Percentiles rank a stretch among this genome's conserved stretches.
Evolutionary conservation across 2,329 filamentous ascomycete species (phyloP).

Genomic region (Claviceps sorghi): DNA sequence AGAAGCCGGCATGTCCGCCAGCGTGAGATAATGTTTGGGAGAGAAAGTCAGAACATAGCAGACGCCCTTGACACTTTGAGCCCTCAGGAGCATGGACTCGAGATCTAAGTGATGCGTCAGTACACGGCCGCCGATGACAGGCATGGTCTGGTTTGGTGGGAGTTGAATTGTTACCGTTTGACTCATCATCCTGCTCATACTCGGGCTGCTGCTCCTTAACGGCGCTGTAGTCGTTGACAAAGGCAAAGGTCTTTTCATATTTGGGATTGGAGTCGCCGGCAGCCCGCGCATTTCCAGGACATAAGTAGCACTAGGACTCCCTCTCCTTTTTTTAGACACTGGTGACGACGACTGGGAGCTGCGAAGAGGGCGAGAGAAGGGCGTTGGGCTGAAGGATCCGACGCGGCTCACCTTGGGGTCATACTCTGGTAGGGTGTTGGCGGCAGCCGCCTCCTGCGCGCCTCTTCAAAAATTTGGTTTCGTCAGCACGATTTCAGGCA

Average conservation of each 20-base stretch:
- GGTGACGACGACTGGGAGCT: not conserved
- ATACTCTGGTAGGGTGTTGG: constrained; percentile 59
- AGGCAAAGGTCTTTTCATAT: constrained; percentile 79
- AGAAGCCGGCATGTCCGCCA: constrained; percentile 68
- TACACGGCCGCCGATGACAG: not conserved
- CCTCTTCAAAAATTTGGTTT: constrained; percentile 38
- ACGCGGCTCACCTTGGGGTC: constrained; percentile 49
- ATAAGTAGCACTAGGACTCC: constrained; percentile 65
- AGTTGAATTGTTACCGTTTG: constrained; percentile 18
- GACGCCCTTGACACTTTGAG: constrained; percentile 78
- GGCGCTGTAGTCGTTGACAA: constrained; percentile 94
- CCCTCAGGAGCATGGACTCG: constrained; percentile 62
- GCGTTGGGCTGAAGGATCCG: not conserved
- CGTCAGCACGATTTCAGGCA: not conserved
- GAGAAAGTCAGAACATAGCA: constrained; percentile 97
- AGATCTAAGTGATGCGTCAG: constrained; percentile 35
- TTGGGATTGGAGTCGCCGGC: constrained; percentile 75
- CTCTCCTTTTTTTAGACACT: not conserved
- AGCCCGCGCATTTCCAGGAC: constrained; percentile 78
- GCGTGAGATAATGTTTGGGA: constrained; percentile 74
- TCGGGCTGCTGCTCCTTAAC: constrained; percentile 86
- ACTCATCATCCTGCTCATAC: constrained; percentile 38
- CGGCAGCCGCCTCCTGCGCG: constrained; percentile 58
- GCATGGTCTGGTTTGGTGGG: not conserved
- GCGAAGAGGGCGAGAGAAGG: not conserved